A percentile compares a stretch with the other conserved stretches of the same genome.
phyloP scores from a whole-genome alignment of 2,329 filamentous ascomycete genomes.

The Colletotrichum sp. region DNA sequence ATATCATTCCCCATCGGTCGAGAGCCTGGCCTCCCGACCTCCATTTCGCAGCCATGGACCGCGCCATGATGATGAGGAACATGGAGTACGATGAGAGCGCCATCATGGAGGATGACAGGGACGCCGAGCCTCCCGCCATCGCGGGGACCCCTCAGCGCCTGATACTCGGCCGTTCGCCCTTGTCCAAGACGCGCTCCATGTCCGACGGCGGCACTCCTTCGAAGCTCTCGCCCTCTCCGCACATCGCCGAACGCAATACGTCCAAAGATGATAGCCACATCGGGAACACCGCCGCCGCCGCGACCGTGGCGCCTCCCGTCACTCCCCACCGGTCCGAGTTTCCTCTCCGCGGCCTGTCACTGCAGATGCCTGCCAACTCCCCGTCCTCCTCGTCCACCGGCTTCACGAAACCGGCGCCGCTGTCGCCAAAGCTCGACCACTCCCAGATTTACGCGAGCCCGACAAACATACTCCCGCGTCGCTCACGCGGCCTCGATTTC shows the following conservation, averaged over 20 bases:
- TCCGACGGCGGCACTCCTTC: conserved; percentile 68
- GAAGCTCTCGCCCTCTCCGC: conserved; percentile 63
- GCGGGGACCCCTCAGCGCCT: conserved; percentile 7
- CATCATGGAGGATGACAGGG: conserved; percentile 34
- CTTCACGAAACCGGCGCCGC: conserved; percentile 65
- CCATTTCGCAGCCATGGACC: background rate
- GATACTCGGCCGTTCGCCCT: conserved; percentile 38
- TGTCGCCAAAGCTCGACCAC: conserved; percentile 86
- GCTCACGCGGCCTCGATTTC: conserved; percentile 91
- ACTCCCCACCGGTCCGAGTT: conserved; percentile 76
- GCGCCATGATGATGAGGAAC: conserved; percentile 20
- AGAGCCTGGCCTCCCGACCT: background rate
- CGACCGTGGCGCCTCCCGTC: conserved; percentile 49
- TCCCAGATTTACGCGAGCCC: conserved; percentile 87
- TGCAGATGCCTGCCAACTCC: conserved; percentile 69
- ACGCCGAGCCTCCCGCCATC: background rate
- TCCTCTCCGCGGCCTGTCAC: conserved; percentile 66
- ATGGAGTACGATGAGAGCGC: conserved; percentile 36
- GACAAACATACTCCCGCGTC: conserved; percentile 84
- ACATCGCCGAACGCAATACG: conserved; percentile 58
- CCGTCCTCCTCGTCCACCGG: conserved; percentile 31
- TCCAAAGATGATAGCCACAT: conserved; percentile 73
- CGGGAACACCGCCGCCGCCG: conserved; percentile 32
- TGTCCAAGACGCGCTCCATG: conserved; percentile 64
- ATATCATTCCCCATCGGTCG: background rate